phyloP scores from a whole-genome alignment of 495 filamentous ascomycete species.

The Pseudomonodictys pantanalensis region DNA sequence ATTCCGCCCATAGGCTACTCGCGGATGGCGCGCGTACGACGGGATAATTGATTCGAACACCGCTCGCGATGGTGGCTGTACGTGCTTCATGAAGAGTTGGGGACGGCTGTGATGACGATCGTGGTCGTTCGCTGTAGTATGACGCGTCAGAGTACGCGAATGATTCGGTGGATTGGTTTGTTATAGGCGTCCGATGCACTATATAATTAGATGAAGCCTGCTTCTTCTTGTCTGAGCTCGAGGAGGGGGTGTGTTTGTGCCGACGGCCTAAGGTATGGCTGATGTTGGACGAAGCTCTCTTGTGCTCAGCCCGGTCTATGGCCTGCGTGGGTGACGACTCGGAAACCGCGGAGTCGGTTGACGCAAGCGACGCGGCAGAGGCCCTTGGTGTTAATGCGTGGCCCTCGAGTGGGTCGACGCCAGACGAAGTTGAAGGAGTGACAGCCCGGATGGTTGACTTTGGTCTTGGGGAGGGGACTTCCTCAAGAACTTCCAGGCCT shows the following conservation, averaged over 20 bases:
- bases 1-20: slow-evolving; percentile 37
- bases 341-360: slow-evolving; percentile 33
- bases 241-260: slow-evolving; percentile 24
- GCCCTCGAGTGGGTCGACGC: slow-evolving; percentile 7
- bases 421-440: slow-evolving; percentile 31
- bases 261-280: slow-evolving; percentile 6
- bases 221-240: slow-evolving; percentile 28
- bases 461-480: slow-evolving; percentile 4
- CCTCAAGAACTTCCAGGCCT: slow-evolving; percentile 29
- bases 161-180: slow-evolving; percentile 32
- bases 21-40: slow-evolving; percentile 34
- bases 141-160: slow-evolving; percentile 24
- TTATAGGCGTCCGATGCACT: slow-evolving; percentile 6
- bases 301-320: slow-evolving; percentile 7
- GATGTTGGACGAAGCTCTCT: slow-evolving; percentile 23
- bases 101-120: slow-evolving; percentile 30
- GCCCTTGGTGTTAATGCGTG: slow-evolving; percentile 33
- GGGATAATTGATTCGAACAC: slow-evolving; percentile 36
- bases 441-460: slow-evolving; percentile 32
- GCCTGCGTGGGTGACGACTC: slow-evolving; percentile 9
- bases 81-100: slow-evolving; percentile 31
- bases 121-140: slow-evolving; percentile 21
- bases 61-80: slow-evolving; percentile 31
- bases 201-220: slow-evolving; percentile 33
- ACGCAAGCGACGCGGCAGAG: slow-evolving; percentile 37